Base-by-base conservation (phyloP, 2,329 filamentous ascomycete species). In the Epichloe gansuensis region DNA sequence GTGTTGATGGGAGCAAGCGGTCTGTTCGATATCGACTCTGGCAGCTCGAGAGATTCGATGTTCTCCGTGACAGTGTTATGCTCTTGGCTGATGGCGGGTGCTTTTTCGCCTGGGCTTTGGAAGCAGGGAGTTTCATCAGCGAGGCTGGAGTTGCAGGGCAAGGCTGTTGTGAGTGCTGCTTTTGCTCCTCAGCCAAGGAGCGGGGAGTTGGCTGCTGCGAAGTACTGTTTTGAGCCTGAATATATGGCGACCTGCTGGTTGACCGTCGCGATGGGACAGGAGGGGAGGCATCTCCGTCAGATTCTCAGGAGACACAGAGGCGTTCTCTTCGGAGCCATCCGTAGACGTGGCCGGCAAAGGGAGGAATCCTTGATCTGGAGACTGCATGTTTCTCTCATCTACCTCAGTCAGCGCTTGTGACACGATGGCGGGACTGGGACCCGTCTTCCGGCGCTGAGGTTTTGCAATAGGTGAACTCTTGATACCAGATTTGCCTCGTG, bases 91-190 rank as follows among this genome's bases (percentile, higher is more conserved):
- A 34, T 41, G 34, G 74, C 46, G n/a, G 35, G 68, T 13, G 68
- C 65, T 52, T 73, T 56, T 77, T 78, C 50, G 71, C 67, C 60
- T 73, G 73, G 60, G 77, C 68, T 59, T 72, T 73, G 61, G 78
- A 78, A 28, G 77, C 75, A 3, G 75, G 76, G 44, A 91, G 75
- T 61, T 82, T 85, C 86, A 96, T 95, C 54, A 95, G 70, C 6
- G 90, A 95, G 8, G 91, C 88, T 1, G 90, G 90, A 0, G 90
- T 95, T 1, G 88, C 90, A 11, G 88, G 87, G 50, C 82, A 80
- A 60, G 70, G 72, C 50, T 72, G 73, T 23, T 52, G 57, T 23
- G 39, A 44, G 23, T 51, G 46, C 34, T 43, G 55, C 41, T 37
- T 53, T 37, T 50, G 50, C 44, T 54, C 51, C n/a, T 52, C 53